Conservation (phyloP, 495 filamentous ascomycete species). For the Aeminium ludgeri region DNA sequence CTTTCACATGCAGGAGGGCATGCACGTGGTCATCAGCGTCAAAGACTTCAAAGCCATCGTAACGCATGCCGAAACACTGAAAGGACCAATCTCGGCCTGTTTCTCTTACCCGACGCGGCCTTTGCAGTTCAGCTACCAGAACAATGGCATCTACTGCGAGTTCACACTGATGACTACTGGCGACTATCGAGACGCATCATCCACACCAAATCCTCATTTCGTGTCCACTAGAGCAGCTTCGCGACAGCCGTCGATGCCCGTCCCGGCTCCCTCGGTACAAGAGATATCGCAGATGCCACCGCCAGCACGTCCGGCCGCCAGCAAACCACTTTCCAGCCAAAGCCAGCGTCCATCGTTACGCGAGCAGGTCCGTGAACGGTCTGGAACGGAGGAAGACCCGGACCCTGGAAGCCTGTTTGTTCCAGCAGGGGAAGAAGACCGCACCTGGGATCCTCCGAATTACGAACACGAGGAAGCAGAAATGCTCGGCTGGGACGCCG, state of each 20-base stretch:
- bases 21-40: conserved; percentile 77
- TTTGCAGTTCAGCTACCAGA: conserved; percentile 62
- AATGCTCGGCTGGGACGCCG: conserved; percentile 68
- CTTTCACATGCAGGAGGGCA: conserved; percentile 56
- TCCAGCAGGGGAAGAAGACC: conserved; percentile 51
- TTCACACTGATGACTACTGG: conserved; percentile 92
- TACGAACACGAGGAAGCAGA: conserved; percentile 45
- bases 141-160: conserved; percentile 60
- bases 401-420: conserved; percentile 69
- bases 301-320: conserved; percentile 13
- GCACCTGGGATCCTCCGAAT: conserved; percentile 57
- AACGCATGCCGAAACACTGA: conserved; percentile 62
- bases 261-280: conserved; percentile 6
- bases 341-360: conserved; percentile 1
- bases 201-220: conserved; percentile 9
- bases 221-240: conserved; percentile 12
- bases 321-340: conserved; percentile 8
- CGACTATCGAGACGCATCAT: conserved; percentile 38
- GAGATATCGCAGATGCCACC: conserved; percentile 20
- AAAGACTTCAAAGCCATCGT: conserved; percentile 92
- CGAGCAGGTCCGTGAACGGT: conserved; percentile 25
- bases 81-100: conserved; percentile 49
- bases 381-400: conserved; percentile 43
- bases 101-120: conserved; percentile 71
- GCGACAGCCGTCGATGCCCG: conserved; percentile 13